phyloP scores from a whole-genome alignment of 257 asterid genomes.

The Thymus quinquecostatus region DNA sequence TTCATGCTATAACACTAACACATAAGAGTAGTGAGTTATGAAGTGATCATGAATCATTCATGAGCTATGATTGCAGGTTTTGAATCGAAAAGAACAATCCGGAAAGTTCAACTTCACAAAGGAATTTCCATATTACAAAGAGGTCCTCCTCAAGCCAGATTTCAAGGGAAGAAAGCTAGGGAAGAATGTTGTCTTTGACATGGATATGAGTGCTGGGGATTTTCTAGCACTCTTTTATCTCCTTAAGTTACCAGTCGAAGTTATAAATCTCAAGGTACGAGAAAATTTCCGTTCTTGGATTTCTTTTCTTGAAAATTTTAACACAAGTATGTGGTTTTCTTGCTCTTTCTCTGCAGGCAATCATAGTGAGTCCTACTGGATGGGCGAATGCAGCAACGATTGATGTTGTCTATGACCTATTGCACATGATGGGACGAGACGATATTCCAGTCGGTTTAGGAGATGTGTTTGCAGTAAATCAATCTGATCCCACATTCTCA shows the following conservation, averaged over 20 bases:
- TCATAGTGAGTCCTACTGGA: slow-evolving; percentile 77
- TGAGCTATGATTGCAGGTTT: slow-evolving; percentile 50
- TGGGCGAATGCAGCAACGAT: slow-evolving; percentile 93
- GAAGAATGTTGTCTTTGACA: slow-evolving; percentile 74
- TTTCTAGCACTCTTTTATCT: slow-evolving; percentile 83
- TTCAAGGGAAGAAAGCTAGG: slow-evolving; percentile 54
- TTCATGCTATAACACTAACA: neutral
- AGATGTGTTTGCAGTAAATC: slow-evolving; percentile 63
- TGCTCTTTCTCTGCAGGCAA: slow-evolving; percentile 50
- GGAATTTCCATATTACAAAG: slow-evolving; percentile 59
- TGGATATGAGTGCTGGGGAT: slow-evolving; percentile 97
- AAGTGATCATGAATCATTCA: neutral
- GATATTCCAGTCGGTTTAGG: slow-evolving; percentile 87
- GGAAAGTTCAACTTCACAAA: slow-evolving; percentile 71
- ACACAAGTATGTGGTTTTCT: neutral
- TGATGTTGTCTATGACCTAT: slow-evolving; percentile 72
- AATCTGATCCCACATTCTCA: slow-evolving; percentile 47
- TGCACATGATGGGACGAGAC: slow-evolving; percentile 97
- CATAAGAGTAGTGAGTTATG: neutral
- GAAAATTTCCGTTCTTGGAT: neutral
- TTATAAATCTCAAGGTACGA: slow-evolving; percentile 72
- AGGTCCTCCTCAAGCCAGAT: slow-evolving; percentile 57
- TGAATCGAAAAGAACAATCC: slow-evolving; percentile 53
- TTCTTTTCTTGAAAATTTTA: neutral
- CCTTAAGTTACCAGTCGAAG: slow-evolving; percentile 70